Evolutionary conservation across 495 filamentous ascomycete genomes (phyloP).

Genomic region (Penicillium antarcticum): DNA sequence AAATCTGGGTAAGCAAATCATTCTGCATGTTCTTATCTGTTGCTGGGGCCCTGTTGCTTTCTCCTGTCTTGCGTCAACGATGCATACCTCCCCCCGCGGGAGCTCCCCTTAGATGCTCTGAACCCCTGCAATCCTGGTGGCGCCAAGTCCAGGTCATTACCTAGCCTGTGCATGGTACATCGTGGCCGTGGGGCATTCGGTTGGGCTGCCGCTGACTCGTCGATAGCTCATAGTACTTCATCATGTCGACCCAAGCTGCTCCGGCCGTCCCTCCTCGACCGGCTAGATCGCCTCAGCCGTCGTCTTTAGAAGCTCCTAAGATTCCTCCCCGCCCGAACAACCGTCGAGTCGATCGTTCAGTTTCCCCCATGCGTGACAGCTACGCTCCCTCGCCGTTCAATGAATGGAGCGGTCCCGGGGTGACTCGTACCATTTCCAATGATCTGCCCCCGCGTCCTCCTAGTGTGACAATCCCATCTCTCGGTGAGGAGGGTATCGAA

Average conservation of each 20-base stretch:
- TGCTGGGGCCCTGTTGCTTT: conserved; percentile 3
- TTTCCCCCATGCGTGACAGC: conserved; percentile 71
- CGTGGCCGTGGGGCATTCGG: neutral
- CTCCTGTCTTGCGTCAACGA: neutral
- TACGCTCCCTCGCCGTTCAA: conserved; percentile 87
- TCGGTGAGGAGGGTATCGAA: conserved; percentile 87
- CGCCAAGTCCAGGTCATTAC: neutral
- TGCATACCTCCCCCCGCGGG: neutral
- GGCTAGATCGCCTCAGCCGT: conserved; percentile 44
- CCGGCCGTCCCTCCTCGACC: conserved; percentile 50
- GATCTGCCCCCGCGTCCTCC: conserved; percentile 60
- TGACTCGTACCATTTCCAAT: conserved; percentile 46
- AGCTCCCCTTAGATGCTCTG: neutral
- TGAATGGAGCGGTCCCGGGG: conserved; percentile 50
- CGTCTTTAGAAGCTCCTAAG: conserved; percentile 38
- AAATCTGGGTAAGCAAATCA: conserved; percentile 25
- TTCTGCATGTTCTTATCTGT: conserved; percentile 18
- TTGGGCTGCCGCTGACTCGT: conserved; percentile 15
- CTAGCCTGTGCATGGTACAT: neutral
- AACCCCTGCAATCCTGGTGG: neutral
- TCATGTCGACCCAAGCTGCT: conserved; percentile 46
- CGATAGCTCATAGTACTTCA: conserved; percentile 18
- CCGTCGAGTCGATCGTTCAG: conserved; percentile 67
- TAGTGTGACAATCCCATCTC: conserved; percentile 76
- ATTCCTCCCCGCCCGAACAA: conserved; percentile 69